A percentile compares a stretch with the other conserved stretches of the same genome.
Evolutionary conservation across 345 rosid genomes (phyloP).

Genomic region (Cardiospermum halicacabum): DNA sequence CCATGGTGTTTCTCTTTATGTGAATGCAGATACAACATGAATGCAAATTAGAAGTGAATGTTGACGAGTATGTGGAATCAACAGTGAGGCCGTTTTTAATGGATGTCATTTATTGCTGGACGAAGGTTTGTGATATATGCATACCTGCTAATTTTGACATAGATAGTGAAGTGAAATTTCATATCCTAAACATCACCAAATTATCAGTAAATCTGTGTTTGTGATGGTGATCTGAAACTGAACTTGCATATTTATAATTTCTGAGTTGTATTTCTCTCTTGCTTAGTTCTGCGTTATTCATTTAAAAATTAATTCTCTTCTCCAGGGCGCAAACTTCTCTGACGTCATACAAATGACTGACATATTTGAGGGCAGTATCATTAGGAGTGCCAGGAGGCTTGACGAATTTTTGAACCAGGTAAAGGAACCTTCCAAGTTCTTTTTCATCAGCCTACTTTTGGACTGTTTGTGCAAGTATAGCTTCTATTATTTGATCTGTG

Average conservation of each 20-base stretch:
- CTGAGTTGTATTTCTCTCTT: neutral
- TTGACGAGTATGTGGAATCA: constrained; percentile 94
- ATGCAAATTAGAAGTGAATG: constrained; percentile 85
- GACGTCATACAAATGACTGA: constrained; percentile 96
- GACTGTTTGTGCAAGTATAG: neutral
- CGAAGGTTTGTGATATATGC: constrained; percentile 55
- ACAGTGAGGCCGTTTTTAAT: constrained; percentile 87
- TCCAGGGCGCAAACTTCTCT: constrained; percentile 84
- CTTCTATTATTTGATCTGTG: neutral
- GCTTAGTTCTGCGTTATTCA: constrained; percentile 1
- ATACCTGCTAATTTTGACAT: too few species aligned
- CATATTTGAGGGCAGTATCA: constrained; percentile 96
- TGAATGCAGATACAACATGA: constrained; percentile 82
- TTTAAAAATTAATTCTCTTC: constrained; percentile 16
- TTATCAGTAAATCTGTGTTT: neutral
- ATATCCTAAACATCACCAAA: too few species aligned
- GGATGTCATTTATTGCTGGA: constrained; percentile 98
- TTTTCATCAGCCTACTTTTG: neutral
- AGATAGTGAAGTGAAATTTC: too few species aligned
- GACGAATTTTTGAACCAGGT: constrained; percentile 99
- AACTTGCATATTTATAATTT: neutral
- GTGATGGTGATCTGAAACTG: neutral
- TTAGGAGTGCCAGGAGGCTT: constrained; percentile 88
- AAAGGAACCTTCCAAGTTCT: neutral
- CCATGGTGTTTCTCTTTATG: neutral